Evolutionary conservation across 768 basidiomycete genomes (phyloP), one percentile per base, ranked within the genome.

Genomic region (Lyophyllum atratum): DNA sequence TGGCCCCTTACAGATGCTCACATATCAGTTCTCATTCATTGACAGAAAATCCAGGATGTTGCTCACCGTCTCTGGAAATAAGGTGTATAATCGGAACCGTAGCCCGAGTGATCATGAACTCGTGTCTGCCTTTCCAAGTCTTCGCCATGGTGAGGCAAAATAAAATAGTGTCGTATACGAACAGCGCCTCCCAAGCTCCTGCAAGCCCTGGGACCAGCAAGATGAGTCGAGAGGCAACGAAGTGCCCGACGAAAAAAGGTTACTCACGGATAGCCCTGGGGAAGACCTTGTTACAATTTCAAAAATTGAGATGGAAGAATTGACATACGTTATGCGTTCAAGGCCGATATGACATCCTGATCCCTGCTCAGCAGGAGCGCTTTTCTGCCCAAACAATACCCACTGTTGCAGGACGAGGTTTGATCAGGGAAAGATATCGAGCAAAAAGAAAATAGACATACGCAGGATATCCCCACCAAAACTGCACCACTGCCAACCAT

Each of bases 21-120:
- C 46, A 44, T 26, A 56, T 49, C 12, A 46, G 51, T 7, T n/a
- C 28, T 21, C 46, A 11, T 25, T 28, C 15, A 48, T 42, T 25
- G 3, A 49, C 25, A 17, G 42, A 2, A 25, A 28, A 37, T 29
- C 22, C 34, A 44, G 22, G 24, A 22, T 19, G 33, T 24, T 22
- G 71, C 77, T 55, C 55, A 82, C 84, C 83, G 61, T 85, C 83
- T 59, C 81, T 72, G 24, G 78, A 65, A 9, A 85, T 66, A 19
- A 82, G 64, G 19, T 72, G 68, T 7, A 82, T 59, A 3, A 84
- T 58, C 29, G 76, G 73, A n/a, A 70, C 66, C 25, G 58, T 56
- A 29, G 65, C 63, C 31, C 63, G 55, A 21, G 68, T 66, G 22
- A 70, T 46, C 15, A 48, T 56, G 52, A 66, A 68, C 26, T 70